These are phyloP conservation scores for Zoysia matrella DNA, from an alignment of 202 grass and related monocot species.

Conservation along the genomic window DNA sequence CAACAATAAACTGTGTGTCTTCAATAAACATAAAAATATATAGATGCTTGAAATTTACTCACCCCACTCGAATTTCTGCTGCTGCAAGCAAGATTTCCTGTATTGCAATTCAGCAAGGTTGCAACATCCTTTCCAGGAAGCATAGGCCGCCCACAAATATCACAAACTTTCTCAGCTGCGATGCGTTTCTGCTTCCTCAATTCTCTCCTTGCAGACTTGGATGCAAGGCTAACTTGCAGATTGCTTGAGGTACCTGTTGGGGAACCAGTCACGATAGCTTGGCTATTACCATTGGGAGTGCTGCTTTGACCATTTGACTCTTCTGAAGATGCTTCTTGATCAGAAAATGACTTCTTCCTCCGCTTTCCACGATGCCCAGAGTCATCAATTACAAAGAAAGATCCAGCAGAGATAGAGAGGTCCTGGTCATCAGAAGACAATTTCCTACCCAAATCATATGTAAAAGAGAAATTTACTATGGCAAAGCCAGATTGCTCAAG, in stretches of 20 bases:
- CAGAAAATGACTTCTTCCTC: constrained; percentile 94
- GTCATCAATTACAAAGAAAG: constrained; percentile 88
- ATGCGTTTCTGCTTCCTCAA: constrained; percentile 83
- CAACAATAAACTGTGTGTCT: constrained; percentile 10
- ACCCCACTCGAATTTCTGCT: constrained; percentile 90
- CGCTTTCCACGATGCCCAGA: constrained; percentile 67
- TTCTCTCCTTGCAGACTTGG: constrained; percentile 72
- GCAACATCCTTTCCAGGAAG: constrained; percentile 90
- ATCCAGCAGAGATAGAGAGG: constrained; percentile 59
- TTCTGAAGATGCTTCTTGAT: constrained; percentile 82
- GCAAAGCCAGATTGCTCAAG: constrained; percentile 73
- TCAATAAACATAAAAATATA: not conserved
- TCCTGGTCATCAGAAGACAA: constrained; percentile 70
- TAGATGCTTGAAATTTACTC: constrained; percentile 47
- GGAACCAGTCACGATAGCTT: constrained; percentile 42
- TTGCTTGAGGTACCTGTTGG: constrained; percentile 40
- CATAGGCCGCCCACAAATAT: constrained; percentile 93
- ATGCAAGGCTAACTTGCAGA: constrained; percentile 56
- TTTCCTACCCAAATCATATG: constrained; percentile 89
- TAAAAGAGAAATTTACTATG: constrained; percentile 86
- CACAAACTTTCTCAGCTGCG: constrained; percentile 87
- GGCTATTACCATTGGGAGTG: constrained; percentile 38
- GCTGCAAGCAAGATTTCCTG: constrained; percentile 84
- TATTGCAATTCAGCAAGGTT: constrained; percentile 81
- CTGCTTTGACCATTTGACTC: constrained; percentile 58